These are phyloP conservation scores for Leccinellum luteum DNA, from an alignment of 768 basidiomycete species.

Conservation along the genomic window DNA sequence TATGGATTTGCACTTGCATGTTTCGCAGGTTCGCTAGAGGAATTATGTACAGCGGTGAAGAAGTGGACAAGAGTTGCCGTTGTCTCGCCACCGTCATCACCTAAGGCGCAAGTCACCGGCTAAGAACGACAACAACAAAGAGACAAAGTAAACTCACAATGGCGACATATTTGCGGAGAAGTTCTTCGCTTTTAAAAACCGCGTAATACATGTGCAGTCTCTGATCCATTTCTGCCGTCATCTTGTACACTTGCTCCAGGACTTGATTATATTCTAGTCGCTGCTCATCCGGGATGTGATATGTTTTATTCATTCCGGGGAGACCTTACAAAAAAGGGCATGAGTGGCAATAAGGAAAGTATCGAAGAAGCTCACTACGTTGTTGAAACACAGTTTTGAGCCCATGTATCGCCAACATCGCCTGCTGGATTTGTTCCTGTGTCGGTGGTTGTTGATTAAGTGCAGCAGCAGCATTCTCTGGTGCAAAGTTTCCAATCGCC, in stretches of 20 bases:
- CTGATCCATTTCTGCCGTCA: constrained; percentile 46
- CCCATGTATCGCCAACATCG: constrained; percentile 27
- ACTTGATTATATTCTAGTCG: constrained; percentile 49
- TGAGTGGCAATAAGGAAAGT: constrained; percentile 13
- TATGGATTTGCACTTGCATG: constrained; percentile 44
- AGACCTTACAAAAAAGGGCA: constrained; percentile 31
- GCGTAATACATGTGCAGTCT: constrained; percentile 48
- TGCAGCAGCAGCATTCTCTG: constrained; percentile 3
- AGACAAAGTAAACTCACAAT: constrained; percentile 45
- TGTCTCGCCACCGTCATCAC: constrained; percentile 42
- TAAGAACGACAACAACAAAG: constrained; percentile 11
- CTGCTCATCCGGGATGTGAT: constrained; percentile 51
- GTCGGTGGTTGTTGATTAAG: constrained; percentile 18
- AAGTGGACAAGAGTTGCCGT: constrained; percentile 21
- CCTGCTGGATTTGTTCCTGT: constrained; percentile 35
- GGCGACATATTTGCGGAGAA: constrained; percentile 47
- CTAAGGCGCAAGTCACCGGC: constrained; percentile 27
- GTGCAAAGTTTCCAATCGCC: constrained; percentile 7
- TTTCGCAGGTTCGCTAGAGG: constrained; percentile 38
- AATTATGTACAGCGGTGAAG: constrained; percentile 33
- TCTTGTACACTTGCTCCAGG: constrained; percentile 48
- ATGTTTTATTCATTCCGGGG: constrained; percentile 27
- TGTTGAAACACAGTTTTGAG: constrained; percentile 35
- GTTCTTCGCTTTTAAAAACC: constrained; percentile 46
- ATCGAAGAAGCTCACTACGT: constrained; percentile 24